Base-by-base conservation (phyloP, 768 basidiomycete genomes). In the Russula virescens region DNA sequence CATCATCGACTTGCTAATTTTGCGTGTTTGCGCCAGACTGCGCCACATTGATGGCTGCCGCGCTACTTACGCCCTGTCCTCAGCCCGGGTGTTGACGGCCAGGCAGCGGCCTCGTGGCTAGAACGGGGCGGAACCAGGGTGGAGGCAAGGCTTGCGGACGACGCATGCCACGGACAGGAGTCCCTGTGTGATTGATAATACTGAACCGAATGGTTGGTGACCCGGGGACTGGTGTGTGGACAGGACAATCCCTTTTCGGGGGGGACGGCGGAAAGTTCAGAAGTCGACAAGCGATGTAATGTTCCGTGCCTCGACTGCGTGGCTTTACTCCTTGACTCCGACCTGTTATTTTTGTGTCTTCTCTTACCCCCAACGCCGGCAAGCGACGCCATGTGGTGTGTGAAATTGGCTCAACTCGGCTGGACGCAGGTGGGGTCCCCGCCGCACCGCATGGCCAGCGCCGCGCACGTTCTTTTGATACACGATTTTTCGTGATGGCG, bases 41-140 rank as follows among this genome's bases (percentile, higher is more conserved):
- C 62, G 51, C 62, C 62, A 54, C 62, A 58, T 63, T 58, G 51
- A 58, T 54, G 46, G 21, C 18, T 48, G 31, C 23, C 28, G 45
- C 21, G 62, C 35, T 46, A 62, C 61, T 62, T 57, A 51, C 40
- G 40, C 62, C 40, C 19, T 18, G 7, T 14, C n/a, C 34, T 21
- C 34, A 38, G 2, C 13, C 13, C 23, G 19, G 7, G 26, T 34
- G 43, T 35, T 47, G 34, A 47, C n/a, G n/a, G n/a, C n/a, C n/a
- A n/a, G n/a, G n/a, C n/a, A n/a, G n/a, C n/a, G n/a, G n/a, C n/a
- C n/a, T n/a, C n/a, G n/a, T n/a, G n/a, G n/a, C n/a, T n/a, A n/a
- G n/a, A n/a, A n/a, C n/a, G n/a, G n/a, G n/a, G n/a, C n/a, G n/a
- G n/a, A n/a, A n/a, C n/a, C n/a, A n/a, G n/a, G n/a, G n/a, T n/a